These are phyloP conservation scores for Boletus vermiculosoides DNA, from an alignment of 768 basidiomycete genomes.

Conservation along the genomic window DNA sequence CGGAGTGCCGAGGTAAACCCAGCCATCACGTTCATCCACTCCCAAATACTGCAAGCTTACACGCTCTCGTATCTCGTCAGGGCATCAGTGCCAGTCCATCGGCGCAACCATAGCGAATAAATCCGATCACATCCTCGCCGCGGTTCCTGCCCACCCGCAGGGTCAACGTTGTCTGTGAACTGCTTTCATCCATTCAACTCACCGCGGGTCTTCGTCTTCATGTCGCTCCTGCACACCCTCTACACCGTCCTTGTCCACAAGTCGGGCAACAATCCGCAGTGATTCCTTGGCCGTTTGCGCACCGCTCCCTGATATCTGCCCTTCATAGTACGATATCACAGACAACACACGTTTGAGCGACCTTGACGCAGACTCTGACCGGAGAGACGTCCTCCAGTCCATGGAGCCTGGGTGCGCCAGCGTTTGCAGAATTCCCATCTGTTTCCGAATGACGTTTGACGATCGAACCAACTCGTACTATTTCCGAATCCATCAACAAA, in stretches of 20 bases:
- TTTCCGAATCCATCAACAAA: not conserved
- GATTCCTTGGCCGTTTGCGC: conserved; percentile 52
- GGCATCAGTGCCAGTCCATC: conserved; percentile 59
- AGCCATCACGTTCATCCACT: conserved; percentile 4
- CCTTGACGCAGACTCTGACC: conserved; percentile 37
- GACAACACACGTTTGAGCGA: conserved; percentile 43
- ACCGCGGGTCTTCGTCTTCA: conserved; percentile 45
- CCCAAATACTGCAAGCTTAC: conserved; percentile 32
- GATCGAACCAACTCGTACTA: conserved; percentile 70
- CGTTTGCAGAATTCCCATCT: conserved; percentile 43
- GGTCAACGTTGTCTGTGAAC: conserved; percentile 19
- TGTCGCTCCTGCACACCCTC: conserved; percentile 37
- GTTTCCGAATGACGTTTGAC: conserved; percentile 46
- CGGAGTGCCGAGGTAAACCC: conserved; percentile 27
- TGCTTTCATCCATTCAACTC: conserved; percentile 28
- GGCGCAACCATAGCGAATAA: conserved; percentile 52
- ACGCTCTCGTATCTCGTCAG: conserved; percentile 25
- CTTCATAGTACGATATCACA: conserved; percentile 52
- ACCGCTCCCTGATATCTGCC: conserved; percentile 44
- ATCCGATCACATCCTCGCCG: conserved; percentile 51
- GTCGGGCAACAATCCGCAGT: conserved; percentile 54
- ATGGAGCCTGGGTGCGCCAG: conserved; percentile 33
- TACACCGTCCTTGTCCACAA: conserved; percentile 63
- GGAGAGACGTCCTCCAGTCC: conserved; percentile 25
- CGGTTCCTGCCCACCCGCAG: conserved; percentile 34